phyloP scores from a whole-genome alignment of 371 early-diverging fungal species.

The Mortierella sp. region DNA sequence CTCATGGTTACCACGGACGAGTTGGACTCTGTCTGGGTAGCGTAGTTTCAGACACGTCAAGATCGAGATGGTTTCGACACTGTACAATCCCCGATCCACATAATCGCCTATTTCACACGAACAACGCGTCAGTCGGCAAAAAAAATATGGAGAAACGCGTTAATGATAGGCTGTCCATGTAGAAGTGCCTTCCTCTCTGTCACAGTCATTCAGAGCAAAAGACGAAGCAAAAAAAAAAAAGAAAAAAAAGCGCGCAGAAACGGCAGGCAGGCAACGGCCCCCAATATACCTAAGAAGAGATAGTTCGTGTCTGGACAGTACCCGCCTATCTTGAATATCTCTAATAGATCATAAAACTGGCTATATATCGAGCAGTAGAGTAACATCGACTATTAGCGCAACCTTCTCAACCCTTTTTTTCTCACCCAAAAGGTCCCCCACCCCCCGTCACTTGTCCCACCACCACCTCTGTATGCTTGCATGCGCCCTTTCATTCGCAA shows the following conservation, averaged over 20 bases:
- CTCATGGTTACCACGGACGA: constrained; percentile 99
- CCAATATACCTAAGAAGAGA: constrained; percentile 86
- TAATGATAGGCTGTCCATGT: not conserved
- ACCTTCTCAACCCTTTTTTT: not conserved
- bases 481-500: not conserved
- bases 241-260: not conserved
- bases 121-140: not conserved
- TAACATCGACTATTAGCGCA: not conserved
- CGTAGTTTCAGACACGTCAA: constrained; percentile 92
- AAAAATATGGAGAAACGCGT: not conserved
- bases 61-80: constrained; percentile 95
- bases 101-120: constrained; percentile 84
- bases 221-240: not conserved
- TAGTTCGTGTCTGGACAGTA: constrained; percentile 94
- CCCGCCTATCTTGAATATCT: constrained; percentile 96
- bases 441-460: no score
- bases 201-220: not conserved
- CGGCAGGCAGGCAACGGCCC: not conserved
- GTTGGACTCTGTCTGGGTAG: constrained; percentile 92
- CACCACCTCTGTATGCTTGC: not conserved
- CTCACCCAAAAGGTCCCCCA: not conserved
- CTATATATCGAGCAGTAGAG: constrained; percentile 59
- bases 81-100: constrained; percentile 97
- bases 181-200: not conserved
- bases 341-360: constrained; percentile 97